Conservation (phyloP, 2,329 filamentous ascomycete species). For the Lasiodiplodia sp. region DNA sequence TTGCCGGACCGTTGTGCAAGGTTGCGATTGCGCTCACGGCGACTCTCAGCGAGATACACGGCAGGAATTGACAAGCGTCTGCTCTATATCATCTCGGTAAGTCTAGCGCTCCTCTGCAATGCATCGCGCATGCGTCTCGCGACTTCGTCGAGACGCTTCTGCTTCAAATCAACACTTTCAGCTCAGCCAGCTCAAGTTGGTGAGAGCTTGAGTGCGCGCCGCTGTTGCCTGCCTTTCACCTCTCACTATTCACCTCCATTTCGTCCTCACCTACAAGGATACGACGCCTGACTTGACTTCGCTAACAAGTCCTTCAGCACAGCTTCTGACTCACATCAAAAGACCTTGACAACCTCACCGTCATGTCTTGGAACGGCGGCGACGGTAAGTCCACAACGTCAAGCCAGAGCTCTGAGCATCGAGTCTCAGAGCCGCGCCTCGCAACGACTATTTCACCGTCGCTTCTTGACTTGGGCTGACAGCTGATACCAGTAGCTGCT, state of each 20-base stretch:
- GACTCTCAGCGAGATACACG: neutral
- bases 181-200: too few species aligned
- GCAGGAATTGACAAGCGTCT: neutral
- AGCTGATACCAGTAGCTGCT: neutral
- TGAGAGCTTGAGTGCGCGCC: too few species aligned
- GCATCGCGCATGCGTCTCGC: neutral
- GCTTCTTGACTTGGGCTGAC: neutral
- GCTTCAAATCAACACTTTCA: neutral
- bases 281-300: neutral
- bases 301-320: neutral
- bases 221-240: neutral
- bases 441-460: neutral
- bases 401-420: too few species aligned
- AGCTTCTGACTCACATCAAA: neutral
- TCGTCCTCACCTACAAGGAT: neutral
- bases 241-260: neutral
- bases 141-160: neutral
- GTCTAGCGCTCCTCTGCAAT: neutral
- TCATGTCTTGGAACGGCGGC: slow-evolving; percentile 16
- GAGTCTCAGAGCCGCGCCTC: neutral
- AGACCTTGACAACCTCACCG: neutral
- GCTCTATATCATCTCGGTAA: neutral
- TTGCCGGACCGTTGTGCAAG: neutral
- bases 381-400: neutral
- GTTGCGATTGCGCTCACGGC: neutral